phyloP scores from a whole-genome alignment of 495 filamentous ascomycete genomes.

The Aspergillus incahuasiensis region DNA sequence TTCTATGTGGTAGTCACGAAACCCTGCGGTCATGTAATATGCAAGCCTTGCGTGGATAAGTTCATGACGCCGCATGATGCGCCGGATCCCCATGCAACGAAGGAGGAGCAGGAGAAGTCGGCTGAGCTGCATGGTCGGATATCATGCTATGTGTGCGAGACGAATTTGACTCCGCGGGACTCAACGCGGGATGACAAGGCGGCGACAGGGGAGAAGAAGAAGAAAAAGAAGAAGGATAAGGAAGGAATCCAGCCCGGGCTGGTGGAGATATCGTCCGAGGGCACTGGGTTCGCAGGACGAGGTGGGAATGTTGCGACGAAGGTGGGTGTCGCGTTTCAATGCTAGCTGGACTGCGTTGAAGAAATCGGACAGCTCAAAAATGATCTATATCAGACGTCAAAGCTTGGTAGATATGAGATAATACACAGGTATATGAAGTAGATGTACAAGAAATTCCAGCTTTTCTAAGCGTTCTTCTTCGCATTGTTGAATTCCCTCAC shows the following conservation, averaged over 20 bases:
- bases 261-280: constrained; percentile 80
- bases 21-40: constrained; percentile 92
- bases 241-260: constrained; percentile 63
- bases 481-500: constrained; percentile 67
- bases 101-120: constrained; percentile 46
- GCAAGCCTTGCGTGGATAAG: constrained; percentile 79
- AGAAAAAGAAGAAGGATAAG: constrained; percentile 44
- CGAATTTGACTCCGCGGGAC: constrained; percentile 52
- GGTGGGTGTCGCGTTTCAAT: constrained; percentile 78
- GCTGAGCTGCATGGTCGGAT: constrained; percentile 38
- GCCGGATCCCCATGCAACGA: constrained; percentile 61
- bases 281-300: constrained; percentile 87
- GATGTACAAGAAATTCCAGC: not conserved
- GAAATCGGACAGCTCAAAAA: not conserved
- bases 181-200: constrained; percentile 6
- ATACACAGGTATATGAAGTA: not conserved
- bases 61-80: constrained; percentile 68
- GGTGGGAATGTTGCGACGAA: constrained; percentile 80
- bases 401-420: not conserved
- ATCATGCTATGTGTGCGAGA: constrained; percentile 84
- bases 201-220: constrained; percentile 16
- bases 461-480: not conserved
- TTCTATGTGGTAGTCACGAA: constrained; percentile 56
- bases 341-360: constrained; percentile 37
- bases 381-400: not conserved